Base-by-base conservation (phyloP, 106 monocot genomes). In the Cymbidium sinense region DNA sequence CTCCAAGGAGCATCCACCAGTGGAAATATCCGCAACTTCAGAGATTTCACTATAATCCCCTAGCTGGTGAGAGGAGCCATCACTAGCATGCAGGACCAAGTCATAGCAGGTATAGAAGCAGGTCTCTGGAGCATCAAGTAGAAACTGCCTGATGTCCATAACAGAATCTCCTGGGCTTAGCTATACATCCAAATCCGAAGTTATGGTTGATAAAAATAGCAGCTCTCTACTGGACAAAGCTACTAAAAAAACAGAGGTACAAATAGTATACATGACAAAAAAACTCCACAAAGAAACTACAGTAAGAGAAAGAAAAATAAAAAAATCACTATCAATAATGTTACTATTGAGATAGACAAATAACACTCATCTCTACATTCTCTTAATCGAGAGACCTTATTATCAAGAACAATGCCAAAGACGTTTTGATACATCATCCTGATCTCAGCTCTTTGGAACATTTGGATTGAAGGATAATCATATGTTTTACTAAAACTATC, bases 41-140 rank as follows among this genome's bases (percentile, higher is more conserved):
- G 94, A 88, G 69, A 99, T 90, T 86, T 99, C 95, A 91, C 91
- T 94, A 81, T 95, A 99, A 83, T 99, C 99, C 81, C 90, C 95
- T 41, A 99, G 75, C 80, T 86, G 86, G 81, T 94, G 84, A 65
- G 47, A 10, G 70, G 84, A 84, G 23, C 90, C 94, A 84, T 99
- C 99, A 81, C 92, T 95, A 52, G 87, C 54, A 83, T 99, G 92
- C 83, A 99, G 75, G 51, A 93, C 74, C 78, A 99, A 73, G 87
- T 95, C 92, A 82, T 95, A 99, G 79, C 99, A 99, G 23, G 99
- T 99, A 89, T 84, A 89, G 76, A 90, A 99, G 82, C 99, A 99
- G 44, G 99, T 95, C 83, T 99, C 99, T 41, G 99, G 92, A 51
- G 99, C 99, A 87, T 99, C 99, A 70, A 95, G 87, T 71, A 99